Conservation (phyloP, 2,329 filamentous ascomycete genomes). For the Plectosphaerella sp. region DNA sequence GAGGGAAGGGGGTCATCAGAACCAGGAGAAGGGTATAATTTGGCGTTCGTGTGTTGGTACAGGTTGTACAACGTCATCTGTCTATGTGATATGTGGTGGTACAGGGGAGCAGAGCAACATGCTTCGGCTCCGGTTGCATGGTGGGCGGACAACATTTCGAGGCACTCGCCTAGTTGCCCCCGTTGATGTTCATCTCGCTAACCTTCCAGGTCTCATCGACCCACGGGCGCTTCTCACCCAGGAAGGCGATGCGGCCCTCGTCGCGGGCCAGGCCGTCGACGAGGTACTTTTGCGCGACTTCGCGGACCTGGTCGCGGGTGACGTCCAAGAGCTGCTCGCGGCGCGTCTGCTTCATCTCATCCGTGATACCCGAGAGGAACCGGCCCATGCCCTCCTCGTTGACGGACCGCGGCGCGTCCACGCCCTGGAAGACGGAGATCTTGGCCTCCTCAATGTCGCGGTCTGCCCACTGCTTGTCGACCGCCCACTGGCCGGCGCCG, state of each 20-base stretch:
- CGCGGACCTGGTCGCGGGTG: conserved; percentile 70
- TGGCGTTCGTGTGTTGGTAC: conserved; percentile 6
- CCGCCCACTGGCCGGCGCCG: conserved; percentile 77
- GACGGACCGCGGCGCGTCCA: conserved; percentile 85
- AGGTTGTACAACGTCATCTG: not conserved
- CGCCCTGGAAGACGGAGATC: conserved; percentile 84
- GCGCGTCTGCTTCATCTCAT: conserved; percentile 83
- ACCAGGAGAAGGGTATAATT: conserved; percentile 12
- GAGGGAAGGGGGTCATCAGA: not conserved
- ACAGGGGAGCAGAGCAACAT: not conserved
- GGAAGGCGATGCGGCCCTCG: conserved; percentile 63
- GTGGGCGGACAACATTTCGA: too few species aligned
- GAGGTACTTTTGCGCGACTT: conserved; percentile 77
- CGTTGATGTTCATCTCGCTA: conserved; percentile 66
- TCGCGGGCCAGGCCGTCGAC: conserved; percentile 60
- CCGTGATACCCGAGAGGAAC: conserved; percentile 80
- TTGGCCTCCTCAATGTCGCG: conserved; percentile 94
- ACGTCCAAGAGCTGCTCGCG: conserved; percentile 85
- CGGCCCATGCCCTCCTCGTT: conserved; percentile 81
- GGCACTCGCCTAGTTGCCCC: conserved; percentile 20
- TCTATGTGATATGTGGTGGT: not conserved
- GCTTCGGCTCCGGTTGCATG: too few species aligned
- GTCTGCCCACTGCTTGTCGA: conserved; percentile 74
- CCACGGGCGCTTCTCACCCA: conserved; percentile 82
- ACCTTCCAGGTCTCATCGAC: conserved; percentile 70